Evolutionary conservation across 2,329 filamentous ascomycete genomes (phyloP).

Genomic region (Raffaelea ambrosiae): DNA sequence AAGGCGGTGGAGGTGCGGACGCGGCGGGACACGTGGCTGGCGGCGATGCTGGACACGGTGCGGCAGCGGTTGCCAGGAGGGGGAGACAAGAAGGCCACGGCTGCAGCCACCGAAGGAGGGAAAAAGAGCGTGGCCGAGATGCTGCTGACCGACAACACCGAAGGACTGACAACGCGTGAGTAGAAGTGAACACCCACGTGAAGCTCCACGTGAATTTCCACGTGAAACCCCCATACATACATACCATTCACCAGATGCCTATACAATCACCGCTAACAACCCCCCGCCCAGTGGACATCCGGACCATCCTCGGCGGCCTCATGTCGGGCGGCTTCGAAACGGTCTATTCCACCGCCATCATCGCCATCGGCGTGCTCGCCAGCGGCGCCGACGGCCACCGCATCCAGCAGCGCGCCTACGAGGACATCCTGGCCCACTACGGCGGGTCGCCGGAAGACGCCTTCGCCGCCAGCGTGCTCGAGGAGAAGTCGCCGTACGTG

Average conservation of each 20-base stretch:
- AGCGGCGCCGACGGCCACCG: not conserved
- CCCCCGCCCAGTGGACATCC: conserved; percentile 1
- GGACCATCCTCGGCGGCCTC: conserved; percentile 4
- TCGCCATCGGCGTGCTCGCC: not conserved
- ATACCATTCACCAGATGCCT: too few species aligned
- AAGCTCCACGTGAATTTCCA: too few species aligned
- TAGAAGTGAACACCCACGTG: too few species aligned
- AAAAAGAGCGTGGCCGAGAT: conserved; percentile 1
- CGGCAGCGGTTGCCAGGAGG: not conserved
- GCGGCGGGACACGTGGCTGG: conserved; percentile 3
- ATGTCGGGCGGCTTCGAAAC: conserved; percentile 7
- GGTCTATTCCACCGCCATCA: conserved; percentile 1
- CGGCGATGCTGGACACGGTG: not conserved
- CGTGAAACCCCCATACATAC: too few species aligned
- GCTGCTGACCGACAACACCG: conserved; percentile 1
- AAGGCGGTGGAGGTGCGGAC: not conserved
- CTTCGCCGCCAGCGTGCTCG: not conserved
- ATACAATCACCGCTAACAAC: not conserved
- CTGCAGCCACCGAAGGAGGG: not conserved
- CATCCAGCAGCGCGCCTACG: conserved; percentile 3
- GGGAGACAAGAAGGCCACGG: not conserved
- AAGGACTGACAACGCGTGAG: conserved; percentile 1
- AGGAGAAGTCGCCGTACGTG: conserved; percentile 3
- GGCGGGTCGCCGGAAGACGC: not conserved
- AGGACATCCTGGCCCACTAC: not conserved